These are phyloP conservation scores for Elasticomyces elasticus DNA, from an alignment of 495 filamentous ascomycete genomes.

Conservation along the genomic window DNA sequence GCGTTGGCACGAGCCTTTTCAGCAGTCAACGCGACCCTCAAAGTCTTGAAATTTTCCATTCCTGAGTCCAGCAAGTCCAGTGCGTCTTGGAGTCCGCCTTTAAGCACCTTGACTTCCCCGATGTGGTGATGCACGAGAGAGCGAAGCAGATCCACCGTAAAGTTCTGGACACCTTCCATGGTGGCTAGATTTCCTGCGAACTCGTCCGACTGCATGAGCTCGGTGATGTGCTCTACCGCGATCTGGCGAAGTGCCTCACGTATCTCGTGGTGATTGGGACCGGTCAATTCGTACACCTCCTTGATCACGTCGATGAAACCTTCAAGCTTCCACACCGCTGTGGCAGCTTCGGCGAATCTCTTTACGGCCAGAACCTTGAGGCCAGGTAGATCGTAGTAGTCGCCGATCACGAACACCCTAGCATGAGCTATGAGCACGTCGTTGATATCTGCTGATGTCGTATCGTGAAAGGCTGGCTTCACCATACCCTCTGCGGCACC, in stretches of 20 bases:
- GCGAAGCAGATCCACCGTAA: not conserved
- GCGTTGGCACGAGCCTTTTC: too few relatives aligned
- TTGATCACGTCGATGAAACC: conserved; percentile 4
- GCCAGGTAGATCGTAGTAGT: conserved; percentile 5
- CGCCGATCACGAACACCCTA: conserved; percentile 1
- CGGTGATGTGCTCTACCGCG: not conserved
- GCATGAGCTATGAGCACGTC: conserved; percentile 2
- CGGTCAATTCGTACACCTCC: not conserved
- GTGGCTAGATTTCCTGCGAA: not conserved
- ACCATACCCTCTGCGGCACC: not conserved
- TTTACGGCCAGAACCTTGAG: not conserved
- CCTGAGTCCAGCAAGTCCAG: not conserved
- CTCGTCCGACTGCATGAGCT: not conserved
- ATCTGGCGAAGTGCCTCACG: not conserved
- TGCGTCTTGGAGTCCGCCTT: too few relatives aligned
- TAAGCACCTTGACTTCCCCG: not conserved
- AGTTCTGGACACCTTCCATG: not conserved
- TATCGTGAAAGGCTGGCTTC: not conserved
- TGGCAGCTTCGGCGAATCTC: not conserved
- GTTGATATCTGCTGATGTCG: not conserved
- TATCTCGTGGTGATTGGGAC: not conserved
- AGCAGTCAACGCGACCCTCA: too few relatives aligned
- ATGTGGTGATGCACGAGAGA: not conserved
- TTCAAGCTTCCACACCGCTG: not conserved
- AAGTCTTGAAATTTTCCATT: not conserved